Base-by-base conservation (phyloP, 345 rosid genomes). In the Draba incana region DNA sequence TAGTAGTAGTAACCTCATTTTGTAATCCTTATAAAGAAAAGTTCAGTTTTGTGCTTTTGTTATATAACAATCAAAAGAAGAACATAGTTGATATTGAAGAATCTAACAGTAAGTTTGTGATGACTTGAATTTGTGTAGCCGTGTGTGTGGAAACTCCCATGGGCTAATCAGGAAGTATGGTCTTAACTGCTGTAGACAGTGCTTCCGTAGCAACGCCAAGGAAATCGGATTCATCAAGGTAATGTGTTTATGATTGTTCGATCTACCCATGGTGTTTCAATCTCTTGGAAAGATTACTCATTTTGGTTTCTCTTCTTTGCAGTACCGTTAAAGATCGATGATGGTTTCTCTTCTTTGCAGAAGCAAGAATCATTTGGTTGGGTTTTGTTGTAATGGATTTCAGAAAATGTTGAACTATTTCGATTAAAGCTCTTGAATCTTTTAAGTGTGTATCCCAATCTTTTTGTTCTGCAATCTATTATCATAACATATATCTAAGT, bases 201-300 rank as follows among this genome's bases (percentile, higher is more conserved):
- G 76, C 30, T 74, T 58, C 61, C 77, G 79, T 30, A 63, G 84
- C 84, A 68, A 78, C 42, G 81, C 81, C 62, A 65, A 71, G 47
- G 72, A 75, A 37, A 75, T 66, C 54, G 89, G 87, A 14, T 85
- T 85, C 82, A 83, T 85, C 16, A 83, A 85, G 89, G 89, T 85
- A 41, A 51, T 8, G 24, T 24, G 7, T 33, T 70, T 2, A 59
- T 48, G 11, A 2, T 28, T 7, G n/a, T n/a, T n/a, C n/a, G n/a
- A n/a, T n/a, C n/a, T n/a, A n/a, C 20, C 20, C 20, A 20, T 20
- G 20, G 1, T 20, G 20, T 0, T 20, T n/a, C n/a, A n/a, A 28
- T 28, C 30, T 28, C 30, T 28, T 44, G 6, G 13, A 30, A 44
- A 20, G 2, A 24, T 13, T 0, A 10, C 2, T 48, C 11, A 48